Conservation (phyloP, 371 early-diverging fungal genomes). For the Haplosporangium sp. region DNA sequence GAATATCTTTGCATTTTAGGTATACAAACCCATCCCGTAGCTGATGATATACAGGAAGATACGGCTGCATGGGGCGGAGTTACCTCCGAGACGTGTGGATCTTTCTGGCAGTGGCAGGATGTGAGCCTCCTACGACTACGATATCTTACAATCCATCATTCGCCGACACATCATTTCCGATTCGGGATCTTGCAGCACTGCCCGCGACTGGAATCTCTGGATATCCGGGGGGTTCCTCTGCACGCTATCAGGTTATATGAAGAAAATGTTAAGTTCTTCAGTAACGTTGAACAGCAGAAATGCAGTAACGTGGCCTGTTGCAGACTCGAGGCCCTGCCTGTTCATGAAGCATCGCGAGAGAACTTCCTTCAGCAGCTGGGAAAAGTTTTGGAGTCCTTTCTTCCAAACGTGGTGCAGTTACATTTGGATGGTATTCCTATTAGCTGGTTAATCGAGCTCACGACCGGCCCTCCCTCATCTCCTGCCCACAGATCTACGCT, state of each 20-base stretch:
- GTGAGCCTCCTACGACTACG: background rate
- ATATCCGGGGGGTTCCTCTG: conserved; percentile 8
- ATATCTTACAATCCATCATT: conserved; percentile 14
- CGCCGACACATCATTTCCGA: conserved; percentile 20
- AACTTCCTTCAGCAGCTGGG: background rate
- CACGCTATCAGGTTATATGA: background rate
- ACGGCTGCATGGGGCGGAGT: background rate
- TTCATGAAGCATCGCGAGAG: background rate
- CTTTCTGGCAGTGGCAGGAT: conserved; percentile 11
- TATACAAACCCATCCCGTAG: background rate
- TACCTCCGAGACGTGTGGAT: background rate
- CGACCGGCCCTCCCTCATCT: conserved; percentile 1
- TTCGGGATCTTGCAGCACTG: conserved; percentile 18
- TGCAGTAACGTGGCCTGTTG: background rate
- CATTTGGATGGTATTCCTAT: conserved; percentile 18
- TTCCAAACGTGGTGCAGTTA: conserved; percentile 6
- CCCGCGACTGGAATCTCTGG: conserved; percentile 9
- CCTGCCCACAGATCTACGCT: background rate
- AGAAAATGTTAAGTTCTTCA: background rate
- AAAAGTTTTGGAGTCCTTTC: conserved; percentile 4
- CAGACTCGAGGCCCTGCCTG: conserved; percentile 4
- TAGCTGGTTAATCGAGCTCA: background rate
- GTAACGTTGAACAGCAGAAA: background rate
- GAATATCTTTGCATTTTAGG: conserved; percentile 24
- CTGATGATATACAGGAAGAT: background rate